phyloP scores from a whole-genome alignment of 768 basidiomycete genomes.

The Plicaturopsis crispa region DNA sequence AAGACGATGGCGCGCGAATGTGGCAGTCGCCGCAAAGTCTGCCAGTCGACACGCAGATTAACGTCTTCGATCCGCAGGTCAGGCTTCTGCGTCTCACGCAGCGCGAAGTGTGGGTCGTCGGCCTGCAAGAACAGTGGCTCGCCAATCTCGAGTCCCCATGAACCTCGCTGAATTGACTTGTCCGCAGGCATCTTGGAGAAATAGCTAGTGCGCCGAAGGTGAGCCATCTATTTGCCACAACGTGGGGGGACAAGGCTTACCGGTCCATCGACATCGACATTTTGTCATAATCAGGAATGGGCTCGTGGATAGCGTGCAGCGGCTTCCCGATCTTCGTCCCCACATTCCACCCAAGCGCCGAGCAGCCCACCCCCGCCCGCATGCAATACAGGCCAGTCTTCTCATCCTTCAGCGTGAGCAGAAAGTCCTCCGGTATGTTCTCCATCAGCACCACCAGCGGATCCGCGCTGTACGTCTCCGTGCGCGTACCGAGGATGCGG shows the following conservation, averaged over 20 bases:
- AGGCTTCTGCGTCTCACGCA: slow-evolving; percentile 24
- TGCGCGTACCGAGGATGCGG: slow-evolving; percentile 27
- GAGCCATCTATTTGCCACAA: slow-evolving; percentile 1
- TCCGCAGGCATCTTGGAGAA: slow-evolving; percentile 39
- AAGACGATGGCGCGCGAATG: slow-evolving; percentile 40
- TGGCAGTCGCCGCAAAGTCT: slow-evolving; percentile 43
- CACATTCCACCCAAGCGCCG: slow-evolving; percentile 44
- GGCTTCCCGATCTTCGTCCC: slow-evolving; percentile 38
- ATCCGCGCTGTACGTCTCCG: slow-evolving; percentile 19
- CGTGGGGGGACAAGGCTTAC: too few relatives aligned
- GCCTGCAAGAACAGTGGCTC: slow-evolving; percentile 38
- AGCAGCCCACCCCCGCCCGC: slow-evolving; percentile 37
- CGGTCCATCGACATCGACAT: slow-evolving; percentile 42
- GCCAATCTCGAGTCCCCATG: slow-evolving; percentile 45
- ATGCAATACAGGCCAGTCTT: slow-evolving; percentile 35
- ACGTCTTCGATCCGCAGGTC: slow-evolving; percentile 32
- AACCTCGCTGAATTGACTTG: slow-evolving; percentile 45
- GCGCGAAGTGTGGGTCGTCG: slow-evolving; percentile 26
- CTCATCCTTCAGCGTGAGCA: slow-evolving; percentile 32
- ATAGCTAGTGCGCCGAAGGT: slow-evolving; percentile 20
- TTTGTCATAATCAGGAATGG: slow-evolving; percentile 44
- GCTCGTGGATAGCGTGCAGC: slow-evolving; percentile 36
- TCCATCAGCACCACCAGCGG: slow-evolving; percentile 39
- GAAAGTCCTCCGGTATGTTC: slow-evolving; percentile 46
- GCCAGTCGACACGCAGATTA: slow-evolving; percentile 46